These are phyloP conservation scores for Penicillium odoratum DNA, from an alignment of 495 filamentous ascomycete genomes.

Conservation along the genomic window DNA sequence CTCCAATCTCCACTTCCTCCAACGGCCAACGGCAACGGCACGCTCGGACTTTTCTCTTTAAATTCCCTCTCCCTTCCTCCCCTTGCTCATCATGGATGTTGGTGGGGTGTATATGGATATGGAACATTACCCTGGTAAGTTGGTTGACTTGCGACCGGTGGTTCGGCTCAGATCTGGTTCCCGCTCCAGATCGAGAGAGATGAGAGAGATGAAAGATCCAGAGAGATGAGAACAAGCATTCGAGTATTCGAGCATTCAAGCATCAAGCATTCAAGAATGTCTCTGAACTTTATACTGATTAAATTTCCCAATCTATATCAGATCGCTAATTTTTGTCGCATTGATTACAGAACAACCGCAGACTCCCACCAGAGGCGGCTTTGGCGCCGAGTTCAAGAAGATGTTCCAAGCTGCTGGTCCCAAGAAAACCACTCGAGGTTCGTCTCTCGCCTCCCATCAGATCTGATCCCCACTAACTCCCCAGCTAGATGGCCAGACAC, in stretches of 20 bases:
- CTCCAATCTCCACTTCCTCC: constrained; percentile 5
- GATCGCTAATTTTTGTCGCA: constrained; percentile 10
- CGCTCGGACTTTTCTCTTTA: constrained; percentile 3
- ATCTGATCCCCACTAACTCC: neutral
- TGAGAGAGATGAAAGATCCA: neutral
- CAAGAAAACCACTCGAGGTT: constrained; percentile 42
- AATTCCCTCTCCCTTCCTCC: constrained; percentile 7
- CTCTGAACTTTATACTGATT: neutral
- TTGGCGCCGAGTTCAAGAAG: constrained; percentile 36
- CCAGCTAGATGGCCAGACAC: constrained; percentile 70
- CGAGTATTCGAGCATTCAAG: neutral
- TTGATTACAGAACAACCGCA: constrained; percentile 27
- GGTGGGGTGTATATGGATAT: constrained; percentile 32
- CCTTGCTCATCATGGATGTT: constrained; percentile 21
- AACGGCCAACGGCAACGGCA: neutral
- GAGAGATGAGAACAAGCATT: neutral
- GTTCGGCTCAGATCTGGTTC: neutral
- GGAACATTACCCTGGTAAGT: constrained; percentile 26
- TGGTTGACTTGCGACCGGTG: neutral
- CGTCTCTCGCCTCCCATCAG: neutral
- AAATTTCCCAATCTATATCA: neutral
- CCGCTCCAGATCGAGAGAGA: neutral
- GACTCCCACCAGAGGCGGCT: constrained; percentile 27
- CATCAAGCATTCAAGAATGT: neutral
- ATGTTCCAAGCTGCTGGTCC: constrained; percentile 30